Conservation (phyloP, 371 early-diverging fungal species). For the Catenaria anguillulae region DNA sequence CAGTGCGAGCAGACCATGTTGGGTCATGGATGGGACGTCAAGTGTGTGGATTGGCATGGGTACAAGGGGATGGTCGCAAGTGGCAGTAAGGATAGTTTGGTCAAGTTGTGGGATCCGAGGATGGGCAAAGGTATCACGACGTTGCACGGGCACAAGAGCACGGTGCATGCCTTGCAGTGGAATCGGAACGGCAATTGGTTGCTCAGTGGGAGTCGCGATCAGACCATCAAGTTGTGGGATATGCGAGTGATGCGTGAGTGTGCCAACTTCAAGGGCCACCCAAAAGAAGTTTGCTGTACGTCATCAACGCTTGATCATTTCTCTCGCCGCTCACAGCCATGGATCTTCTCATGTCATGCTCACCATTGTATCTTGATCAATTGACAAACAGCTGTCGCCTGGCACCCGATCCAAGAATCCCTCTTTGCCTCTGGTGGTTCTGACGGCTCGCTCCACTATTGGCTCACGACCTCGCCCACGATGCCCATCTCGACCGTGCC, state of each 20-base stretch:
- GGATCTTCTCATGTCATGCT: background rate
- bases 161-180: slow-evolving; percentile 84
- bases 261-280: slow-evolving; percentile 79
- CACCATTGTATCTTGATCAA: background rate
- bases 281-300: slow-evolving; percentile 86
- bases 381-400: slow-evolving; percentile 54
- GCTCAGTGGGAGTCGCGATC: slow-evolving; percentile 89
- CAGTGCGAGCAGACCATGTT: slow-evolving; percentile 61
- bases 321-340: background rate
- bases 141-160: slow-evolving; percentile 95
- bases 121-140: slow-evolving; percentile 76
- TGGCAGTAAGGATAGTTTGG: slow-evolving; percentile 95
- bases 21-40: slow-evolving; percentile 99
- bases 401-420: slow-evolving; percentile 92
- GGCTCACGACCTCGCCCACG: slow-evolving; percentile 53
- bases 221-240: slow-evolving; percentile 88
- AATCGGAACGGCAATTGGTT: slow-evolving; percentile 97
- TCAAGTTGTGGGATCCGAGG: slow-evolving; percentile 99
- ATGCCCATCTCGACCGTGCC: slow-evolving; percentile 1
- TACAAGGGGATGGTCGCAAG: slow-evolving; percentile 89
- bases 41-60: slow-evolving; percentile 98
- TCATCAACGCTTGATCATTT: slow-evolving; percentile 2
- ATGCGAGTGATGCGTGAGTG: slow-evolving; percentile 92
- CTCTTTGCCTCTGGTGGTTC: slow-evolving; percentile 89
- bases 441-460: slow-evolving; percentile 86